A percentile compares a stretch with the other conserved stretches of the same genome.
Conservation (phyloP, 352 stramenopile genomes). For the Pythium rhizo-oryzae region DNA sequence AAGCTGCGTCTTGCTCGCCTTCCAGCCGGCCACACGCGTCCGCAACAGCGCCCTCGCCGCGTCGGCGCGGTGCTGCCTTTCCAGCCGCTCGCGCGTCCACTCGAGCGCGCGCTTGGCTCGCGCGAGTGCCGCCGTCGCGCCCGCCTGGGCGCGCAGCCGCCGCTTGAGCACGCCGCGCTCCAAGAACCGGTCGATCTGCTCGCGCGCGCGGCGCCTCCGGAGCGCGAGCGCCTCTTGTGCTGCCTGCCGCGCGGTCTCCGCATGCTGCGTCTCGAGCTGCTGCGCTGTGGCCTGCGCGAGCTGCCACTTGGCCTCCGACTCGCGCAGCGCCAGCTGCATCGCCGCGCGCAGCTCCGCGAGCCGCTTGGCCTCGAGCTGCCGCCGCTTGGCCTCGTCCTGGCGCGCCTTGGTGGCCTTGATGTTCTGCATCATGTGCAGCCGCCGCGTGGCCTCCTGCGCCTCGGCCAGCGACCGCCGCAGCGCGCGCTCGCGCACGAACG, state of each 20-base stretch:
- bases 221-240: neutral
- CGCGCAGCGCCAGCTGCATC: slow-evolving; percentile 38
- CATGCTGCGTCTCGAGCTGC: slow-evolving; percentile 5
- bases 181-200: slow-evolving; percentile 22
- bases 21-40: slow-evolving; percentile 23
- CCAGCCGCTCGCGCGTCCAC: neutral
- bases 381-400: slow-evolving; percentile 43
- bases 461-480: slow-evolving; percentile 40
- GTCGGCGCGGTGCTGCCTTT: slow-evolving; percentile 11
- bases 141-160: slow-evolving; percentile 6
- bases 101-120: slow-evolving; percentile 4
- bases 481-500: slow-evolving; percentile 47
- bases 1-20: slow-evolving; percentile 7
- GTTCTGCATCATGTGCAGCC: slow-evolving; percentile 48
- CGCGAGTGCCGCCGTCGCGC: slow-evolving; percentile 12
- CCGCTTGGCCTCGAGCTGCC: slow-evolving; percentile 43
- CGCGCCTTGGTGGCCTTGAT: slow-evolving; percentile 48
- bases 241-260: neutral
- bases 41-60: slow-evolving; percentile 9
- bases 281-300: slow-evolving; percentile 8
- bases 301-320: slow-evolving; percentile 51
- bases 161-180: slow-evolving; percentile 15
- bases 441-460: slow-evolving; percentile 36
- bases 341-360: slow-evolving; percentile 32
- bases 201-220: slow-evolving; percentile 1